These are phyloP conservation scores for Leptomonas pyrrhocoris DNA, from an alignment of 208 protist species.

Conservation along the genomic window DNA sequence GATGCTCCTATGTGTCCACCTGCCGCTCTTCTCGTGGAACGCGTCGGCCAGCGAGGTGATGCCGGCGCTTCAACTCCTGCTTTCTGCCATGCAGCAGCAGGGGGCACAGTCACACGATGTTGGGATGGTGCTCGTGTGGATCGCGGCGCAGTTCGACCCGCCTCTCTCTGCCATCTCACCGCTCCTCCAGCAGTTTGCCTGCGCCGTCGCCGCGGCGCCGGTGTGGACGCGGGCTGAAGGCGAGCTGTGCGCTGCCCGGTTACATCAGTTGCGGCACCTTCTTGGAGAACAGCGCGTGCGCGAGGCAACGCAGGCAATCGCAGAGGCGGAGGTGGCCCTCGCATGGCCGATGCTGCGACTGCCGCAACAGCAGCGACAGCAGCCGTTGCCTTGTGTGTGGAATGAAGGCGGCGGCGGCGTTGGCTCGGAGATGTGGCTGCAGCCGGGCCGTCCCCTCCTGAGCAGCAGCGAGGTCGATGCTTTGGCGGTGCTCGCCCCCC, in stretches of 20 bases:
- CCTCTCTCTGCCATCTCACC: conserved; percentile 2
- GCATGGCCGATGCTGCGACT: neutral
- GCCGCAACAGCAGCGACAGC: too few relatives aligned
- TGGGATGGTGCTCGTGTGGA: conserved; percentile 22
- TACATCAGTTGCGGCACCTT: conserved; percentile 22
- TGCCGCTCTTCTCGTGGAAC: conserved; percentile 24
- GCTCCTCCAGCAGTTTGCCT: conserved; percentile 13
- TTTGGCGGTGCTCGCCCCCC: conserved; percentile 47
- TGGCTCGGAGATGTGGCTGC: conserved; percentile 18
- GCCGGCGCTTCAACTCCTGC: conserved; percentile 19
- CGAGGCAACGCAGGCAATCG: conserved; percentile 25
- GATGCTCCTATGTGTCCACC: conserved; percentile 20
- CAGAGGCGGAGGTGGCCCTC: conserved; percentile 1
- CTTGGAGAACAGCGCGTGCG: conserved; percentile 36
- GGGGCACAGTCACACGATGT: conserved; percentile 30
- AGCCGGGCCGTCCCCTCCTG: conserved; percentile 15
- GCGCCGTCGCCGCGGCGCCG: neutral
- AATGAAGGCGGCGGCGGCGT: neutral
- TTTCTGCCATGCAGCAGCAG: conserved; percentile 33
- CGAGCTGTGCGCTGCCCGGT: conserved; percentile 14
- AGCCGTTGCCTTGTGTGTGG: neutral
- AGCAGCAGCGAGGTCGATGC: conserved; percentile 31
- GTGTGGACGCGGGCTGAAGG: conserved; percentile 30
- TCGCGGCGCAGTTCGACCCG: conserved; percentile 17
- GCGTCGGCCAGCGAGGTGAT: neutral